Base-by-base conservation (phyloP, 192 early-diverging fungal genomes). In the Coemansia sp. region DNA sequence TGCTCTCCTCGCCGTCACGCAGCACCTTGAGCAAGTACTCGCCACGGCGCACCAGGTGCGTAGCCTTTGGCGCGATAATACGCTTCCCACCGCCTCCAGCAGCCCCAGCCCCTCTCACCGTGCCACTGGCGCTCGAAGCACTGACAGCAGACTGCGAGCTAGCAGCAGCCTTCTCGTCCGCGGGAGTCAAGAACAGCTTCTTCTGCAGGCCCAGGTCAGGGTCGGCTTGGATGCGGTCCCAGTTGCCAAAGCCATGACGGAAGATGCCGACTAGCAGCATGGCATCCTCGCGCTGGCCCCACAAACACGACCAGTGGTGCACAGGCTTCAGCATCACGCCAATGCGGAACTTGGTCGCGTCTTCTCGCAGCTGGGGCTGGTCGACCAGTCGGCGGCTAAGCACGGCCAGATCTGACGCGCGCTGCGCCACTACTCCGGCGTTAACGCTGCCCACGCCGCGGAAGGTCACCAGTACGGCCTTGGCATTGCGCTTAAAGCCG, bases 231-330 rank as follows among this genome's bases (percentile, higher is more conserved):
- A 99, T 96, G 61, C 84, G 74, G 56, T 87, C 78, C 96, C 95
- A 98, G 63, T 86, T 90, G 14, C 96, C 95, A 80, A 94, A 97
- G 29, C 98, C 98, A 73, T 98, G 89, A 59, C 87, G 85, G 75
- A 94, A 93, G 48, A 99, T 91, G 59, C 98, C 98, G 33, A 98
- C 92, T 19, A 99, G 81, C 35, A 99, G 86, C 93, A 95, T 93
- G 21, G 96, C 87, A 74, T 99, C 98, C 70, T 99, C 98, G 45
- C 89, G 89, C 60, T 89, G 89, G 4, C 90, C 88, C 98, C 98
- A 99, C 31, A 81, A 42, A 48, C 89, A 90, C 50, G 82, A 83
- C 97, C 97, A 99, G 62, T 91, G 89, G 67, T 87, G 79, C 0
- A 94, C 93, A 31, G 88, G 86, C 80, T 98, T 98, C 27, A 95